phyloP scores from a whole-genome alignment of 352 stramenopile species.

The Phytophthora colocasiae region DNA sequence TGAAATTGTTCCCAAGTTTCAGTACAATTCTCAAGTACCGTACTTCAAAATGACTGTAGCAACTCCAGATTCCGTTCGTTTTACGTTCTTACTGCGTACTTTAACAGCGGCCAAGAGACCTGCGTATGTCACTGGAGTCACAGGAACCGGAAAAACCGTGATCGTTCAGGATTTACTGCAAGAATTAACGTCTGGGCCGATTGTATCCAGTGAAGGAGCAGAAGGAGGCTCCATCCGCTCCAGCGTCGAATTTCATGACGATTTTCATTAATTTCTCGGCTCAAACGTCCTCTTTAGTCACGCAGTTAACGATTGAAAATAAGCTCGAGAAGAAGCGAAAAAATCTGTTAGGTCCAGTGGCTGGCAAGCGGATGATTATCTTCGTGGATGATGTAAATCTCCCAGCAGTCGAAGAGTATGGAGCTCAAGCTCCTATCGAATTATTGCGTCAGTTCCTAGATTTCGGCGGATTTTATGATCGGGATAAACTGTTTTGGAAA shows the following conservation, averaged over 20 bases:
- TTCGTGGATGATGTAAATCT: conserved; percentile 98
- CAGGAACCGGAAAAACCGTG: conserved; percentile 91
- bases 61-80: conserved; percentile 76
- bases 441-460: conserved; percentile 95
- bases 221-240: conserved; percentile 26
- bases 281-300: conserved; percentile 91
- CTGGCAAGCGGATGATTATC: conserved; percentile 90
- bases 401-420: conserved; percentile 94
- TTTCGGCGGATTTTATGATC: conserved; percentile 96
- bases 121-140: conserved; percentile 91
- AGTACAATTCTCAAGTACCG: conserved; percentile 61
- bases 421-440: conserved; percentile 94
- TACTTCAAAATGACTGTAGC: conserved; percentile 88
- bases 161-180: conserved; percentile 83
- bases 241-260: conserved; percentile 67
- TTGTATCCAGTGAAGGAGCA: conserved; percentile 26
- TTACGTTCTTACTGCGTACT: conserved; percentile 62
- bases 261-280: conserved; percentile 93
- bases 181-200: conserved; percentile 46
- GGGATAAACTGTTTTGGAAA: conserved; percentile 98
- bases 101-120: conserved; percentile 73
- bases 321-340: conserved; percentile 97
- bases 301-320: conserved; percentile 90
- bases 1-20: conserved; percentile 74
- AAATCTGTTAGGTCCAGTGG: conserved; percentile 91